Base-by-base conservation (phyloP, 371 early-diverging fungal genomes). In the Apophysomyces trapeziformis region DNA sequence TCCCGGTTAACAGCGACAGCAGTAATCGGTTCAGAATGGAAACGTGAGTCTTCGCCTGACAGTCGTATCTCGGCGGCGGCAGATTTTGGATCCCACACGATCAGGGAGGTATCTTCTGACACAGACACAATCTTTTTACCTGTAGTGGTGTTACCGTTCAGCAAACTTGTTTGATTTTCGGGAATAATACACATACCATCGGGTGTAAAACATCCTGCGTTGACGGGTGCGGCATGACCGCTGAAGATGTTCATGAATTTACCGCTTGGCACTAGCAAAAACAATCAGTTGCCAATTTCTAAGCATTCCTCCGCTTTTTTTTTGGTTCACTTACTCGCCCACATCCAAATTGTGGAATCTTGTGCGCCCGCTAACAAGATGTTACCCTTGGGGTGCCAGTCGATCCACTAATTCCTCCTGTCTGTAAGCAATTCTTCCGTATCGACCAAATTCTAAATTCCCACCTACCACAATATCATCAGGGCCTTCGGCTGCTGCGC, bases 301-400 rank as follows among this genome's bases (percentile, higher is more conserved):
- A 61, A n/a, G 36, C 39, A 45, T 56, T 47, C 47, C 18, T 47
- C 18, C 41, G 41, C 14, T 56, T 14, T 4, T n/a, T 38, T n/a
- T 37, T 35, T 58, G 46, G 46, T 60, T 36, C 45, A 73, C 76
- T 69, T 80, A 84, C 85, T 76, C 8, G 91, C 90, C 94, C 94
- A 96, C 97, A 98, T 96, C 97, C 97, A 98, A 59, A 97, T 74
- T 2, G 93, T 92, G 1, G 91, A 90, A 76, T 98, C 99, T 26
- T 77, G 81, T 37, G 92, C 86, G 38, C 98, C 98, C 6, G 93
- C 94, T 26, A 97, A 74, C 41, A 99, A 65, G 18, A 97, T 92
- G 62, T 89, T 88, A 47, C 99, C 99, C 68, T 92, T 89, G 8
- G 96, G 96, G 80, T 99, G 99, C 98, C 98, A 99, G 68, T 92